Evolutionary conservation across 176 grass and related monocot species (phyloP).

Genomic region (Areca catechu): DNA sequence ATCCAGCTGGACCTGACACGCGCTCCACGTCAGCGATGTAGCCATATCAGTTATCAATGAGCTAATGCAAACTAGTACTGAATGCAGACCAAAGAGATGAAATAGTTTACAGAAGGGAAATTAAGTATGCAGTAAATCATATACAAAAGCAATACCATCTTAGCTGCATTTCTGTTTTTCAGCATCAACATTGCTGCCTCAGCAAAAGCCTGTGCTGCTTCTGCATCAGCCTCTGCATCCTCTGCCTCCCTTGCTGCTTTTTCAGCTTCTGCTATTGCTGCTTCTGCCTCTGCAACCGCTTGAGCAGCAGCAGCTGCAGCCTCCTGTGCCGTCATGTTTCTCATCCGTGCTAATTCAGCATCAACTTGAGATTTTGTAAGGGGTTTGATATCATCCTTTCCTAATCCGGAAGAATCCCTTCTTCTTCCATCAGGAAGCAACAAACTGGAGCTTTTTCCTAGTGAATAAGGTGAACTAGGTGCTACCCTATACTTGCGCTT

Average conservation of each 20-base stretch:
- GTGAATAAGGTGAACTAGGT: conserved; percentile 27
- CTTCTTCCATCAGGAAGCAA: conserved; percentile 23
- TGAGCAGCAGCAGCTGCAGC: conserved; percentile 72
- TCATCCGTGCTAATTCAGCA: conserved; percentile 48
- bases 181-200: conserved; percentile 45
- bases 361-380: conserved; percentile 42
- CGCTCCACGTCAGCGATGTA: no score
- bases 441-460: conserved; percentile 32
- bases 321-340: conserved; percentile 51
- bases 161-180: conserved; percentile 48
- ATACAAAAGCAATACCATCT: conserved; percentile 25
- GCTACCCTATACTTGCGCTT: conserved; percentile 74
- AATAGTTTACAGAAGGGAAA: neutral
- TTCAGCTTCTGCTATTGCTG: conserved; percentile 59
- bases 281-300: conserved; percentile 83
- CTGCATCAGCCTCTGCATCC: conserved; percentile 56
- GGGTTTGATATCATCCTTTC: conserved; percentile 26
- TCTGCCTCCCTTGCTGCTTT: conserved; percentile 73
- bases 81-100: neutral
- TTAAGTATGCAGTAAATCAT: neutral
- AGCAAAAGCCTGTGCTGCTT: conserved; percentile 54
- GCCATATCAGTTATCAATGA: no score
- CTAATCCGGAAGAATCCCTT: neutral
- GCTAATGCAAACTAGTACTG: no score
- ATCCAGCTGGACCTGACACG: no score